Evolutionary conservation across 1,284 basidiomycete genomes (phyloP).

Genomic region (Ganoderma boninense): DNA sequence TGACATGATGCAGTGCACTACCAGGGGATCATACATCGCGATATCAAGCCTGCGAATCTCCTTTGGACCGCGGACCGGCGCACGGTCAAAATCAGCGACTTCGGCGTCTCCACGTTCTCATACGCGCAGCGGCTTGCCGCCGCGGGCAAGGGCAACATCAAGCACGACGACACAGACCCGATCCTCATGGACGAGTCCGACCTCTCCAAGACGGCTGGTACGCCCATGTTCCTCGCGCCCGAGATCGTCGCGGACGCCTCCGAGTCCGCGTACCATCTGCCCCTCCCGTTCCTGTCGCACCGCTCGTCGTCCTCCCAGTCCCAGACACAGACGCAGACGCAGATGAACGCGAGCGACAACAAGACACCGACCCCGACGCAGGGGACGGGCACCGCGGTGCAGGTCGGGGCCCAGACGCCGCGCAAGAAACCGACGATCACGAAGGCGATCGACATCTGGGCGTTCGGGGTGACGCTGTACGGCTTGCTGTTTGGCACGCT

Average conservation of each 20-base stretch:
- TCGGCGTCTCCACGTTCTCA: slow-evolving; percentile 97
- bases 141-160: slow-evolving; percentile 50
- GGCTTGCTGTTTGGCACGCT: slow-evolving; percentile 90
- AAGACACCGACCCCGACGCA: slow-evolving; percentile 1
- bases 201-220: slow-evolving; percentile 93
- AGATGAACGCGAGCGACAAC: background rate
- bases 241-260: slow-evolving; percentile 82
- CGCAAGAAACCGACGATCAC: slow-evolving; percentile 77
- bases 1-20: slow-evolving; percentile 75
- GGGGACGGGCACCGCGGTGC: slow-evolving; percentile 23
- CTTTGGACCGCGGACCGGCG: slow-evolving; percentile 86
- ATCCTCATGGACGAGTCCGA: slow-evolving; percentile 87
- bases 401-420: slow-evolving; percentile 17
- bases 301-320: slow-evolving; percentile 41
- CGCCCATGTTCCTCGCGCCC: slow-evolving; percentile 97
- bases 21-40: slow-evolving; percentile 98
- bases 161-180: slow-evolving; percentile 55
- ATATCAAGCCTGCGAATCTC: slow-evolving; percentile 99
- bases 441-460: slow-evolving; percentile 99
- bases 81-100: slow-evolving; percentile 96
- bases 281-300: slow-evolving; percentile 24
- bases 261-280: slow-evolving; percentile 8
- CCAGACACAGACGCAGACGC: slow-evolving; percentile 16
- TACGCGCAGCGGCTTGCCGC: slow-evolving; percentile 79
- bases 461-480: slow-evolving; percentile 96